phyloP scores from a whole-genome alignment of 169 alveolate genomes.

The Babesia gibsoni region DNA sequence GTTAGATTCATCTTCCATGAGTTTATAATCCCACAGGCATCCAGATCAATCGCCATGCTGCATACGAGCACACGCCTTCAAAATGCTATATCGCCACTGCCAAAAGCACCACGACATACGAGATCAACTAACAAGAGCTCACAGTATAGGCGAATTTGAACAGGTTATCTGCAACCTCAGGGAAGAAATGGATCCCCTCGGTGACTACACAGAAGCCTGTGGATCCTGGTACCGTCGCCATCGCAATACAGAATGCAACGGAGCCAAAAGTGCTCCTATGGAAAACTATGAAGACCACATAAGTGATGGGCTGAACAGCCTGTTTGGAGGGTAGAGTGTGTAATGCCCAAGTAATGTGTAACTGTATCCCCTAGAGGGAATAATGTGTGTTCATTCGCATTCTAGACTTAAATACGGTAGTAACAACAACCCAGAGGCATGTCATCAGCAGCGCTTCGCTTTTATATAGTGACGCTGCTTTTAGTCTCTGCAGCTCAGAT shows the following conservation, averaged over 20 bases:
- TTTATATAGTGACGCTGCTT: too few species aligned
- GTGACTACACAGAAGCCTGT: conserved; percentile 15
- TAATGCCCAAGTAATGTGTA: too few species aligned
- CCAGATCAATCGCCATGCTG: conserved; percentile 52
- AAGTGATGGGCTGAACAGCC: not conserved
- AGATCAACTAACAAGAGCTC: conserved; percentile 28
- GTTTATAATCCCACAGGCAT: not conserved
- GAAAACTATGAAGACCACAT: conserved; percentile 5
- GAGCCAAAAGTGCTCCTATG: not conserved
- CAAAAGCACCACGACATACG: conserved; percentile 47
- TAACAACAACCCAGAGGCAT: too few species aligned
- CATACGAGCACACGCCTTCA: conserved; percentile 57
- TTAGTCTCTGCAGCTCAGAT: not conserved
- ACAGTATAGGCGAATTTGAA: conserved; percentile 38
- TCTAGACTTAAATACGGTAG: too few species aligned
- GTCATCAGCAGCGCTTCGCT: too few species aligned
- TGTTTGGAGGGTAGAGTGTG: conserved; percentile 7
- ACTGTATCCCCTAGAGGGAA: too few species aligned
- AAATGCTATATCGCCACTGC: conserved; percentile 37
- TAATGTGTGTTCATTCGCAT: too few species aligned
- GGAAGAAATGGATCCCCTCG: not conserved
- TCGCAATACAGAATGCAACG: not conserved
- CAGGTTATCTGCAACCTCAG: conserved; percentile 9
- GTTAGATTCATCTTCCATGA: not conserved
- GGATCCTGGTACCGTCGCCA: conserved; percentile 34